These are phyloP conservation scores for Cercospora citrullina DNA, from an alignment of 2,329 filamentous ascomycete species.

Conservation along the genomic window DNA sequence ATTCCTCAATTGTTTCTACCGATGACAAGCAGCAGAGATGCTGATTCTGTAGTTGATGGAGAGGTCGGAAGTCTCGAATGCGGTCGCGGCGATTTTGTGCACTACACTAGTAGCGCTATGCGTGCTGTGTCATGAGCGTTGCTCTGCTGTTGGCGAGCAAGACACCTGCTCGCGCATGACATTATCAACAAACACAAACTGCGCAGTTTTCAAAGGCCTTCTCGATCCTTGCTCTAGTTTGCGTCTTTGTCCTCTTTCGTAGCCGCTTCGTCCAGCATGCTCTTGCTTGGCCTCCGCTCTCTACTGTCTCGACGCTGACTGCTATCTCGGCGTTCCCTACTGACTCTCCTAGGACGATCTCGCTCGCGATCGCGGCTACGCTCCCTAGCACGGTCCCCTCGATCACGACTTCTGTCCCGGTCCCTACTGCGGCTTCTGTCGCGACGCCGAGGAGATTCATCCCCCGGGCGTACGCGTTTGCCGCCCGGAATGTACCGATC, in stretches of 20 bases:
- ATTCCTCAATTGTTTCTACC: background rate
- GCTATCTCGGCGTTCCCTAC: constrained; percentile 8
- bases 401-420: constrained; percentile 32
- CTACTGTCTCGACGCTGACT: constrained; percentile 1
- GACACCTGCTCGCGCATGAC: background rate
- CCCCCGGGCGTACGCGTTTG: constrained; percentile 17
- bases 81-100: background rate
- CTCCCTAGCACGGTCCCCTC: constrained; percentile 28
- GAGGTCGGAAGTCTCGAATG: background rate
- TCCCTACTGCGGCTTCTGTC: constrained; percentile 20
- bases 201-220: background rate
- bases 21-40: background rate
- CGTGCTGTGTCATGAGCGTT: background rate
- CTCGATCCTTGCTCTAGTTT: background rate
- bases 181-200: background rate
- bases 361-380: constrained; percentile 11
- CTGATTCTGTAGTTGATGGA: background rate
- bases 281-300: constrained; percentile 12
- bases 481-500: constrained; percentile 41
- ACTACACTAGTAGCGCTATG: background rate
- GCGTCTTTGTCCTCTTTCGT: background rate
- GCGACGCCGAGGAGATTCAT: constrained; percentile 10
- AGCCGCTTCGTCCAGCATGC: background rate
- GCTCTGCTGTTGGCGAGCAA: background rate
- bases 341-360: constrained; percentile 1